These are phyloP conservation scores for Nannochloris sp. DNA, from an alignment of 139 green algal genomes.

Conservation along the genomic window DNA sequence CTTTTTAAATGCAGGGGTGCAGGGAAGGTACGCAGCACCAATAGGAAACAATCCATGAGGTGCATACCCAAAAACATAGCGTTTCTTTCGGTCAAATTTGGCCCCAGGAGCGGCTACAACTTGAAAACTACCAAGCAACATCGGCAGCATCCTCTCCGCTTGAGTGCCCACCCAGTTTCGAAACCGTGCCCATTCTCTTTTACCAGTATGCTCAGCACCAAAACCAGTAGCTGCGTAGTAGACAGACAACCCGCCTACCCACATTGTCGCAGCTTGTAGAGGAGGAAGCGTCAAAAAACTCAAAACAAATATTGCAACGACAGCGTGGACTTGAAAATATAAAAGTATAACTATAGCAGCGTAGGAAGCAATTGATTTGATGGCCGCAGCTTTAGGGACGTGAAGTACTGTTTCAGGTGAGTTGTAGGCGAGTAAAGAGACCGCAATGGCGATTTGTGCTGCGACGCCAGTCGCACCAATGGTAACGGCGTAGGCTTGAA, in stretches of 20 bases:
- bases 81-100: conserved; percentile 16
- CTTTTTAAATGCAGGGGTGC: conserved; percentile 11
- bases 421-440: conserved; percentile 2
- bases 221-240: conserved; percentile 58
- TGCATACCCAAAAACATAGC: conserved; percentile 68
- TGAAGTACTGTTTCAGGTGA: not conserved
- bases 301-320: not conserved
- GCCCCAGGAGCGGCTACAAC: conserved; percentile 28
- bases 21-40: conserved; percentile 62
- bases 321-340: conserved; percentile 5
- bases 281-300: conserved; percentile 32
- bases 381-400: not conserved
- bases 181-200: conserved; percentile 51
- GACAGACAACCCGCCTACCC: conserved; percentile 35
- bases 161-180: conserved; percentile 46
- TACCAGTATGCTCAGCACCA: conserved; percentile 61
- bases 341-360: not conserved
- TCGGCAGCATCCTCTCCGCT: conserved; percentile 42
- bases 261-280: conserved; percentile 22
- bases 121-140: conserved; percentile 56
- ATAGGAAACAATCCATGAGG: conserved; percentile 78
- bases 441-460: conserved; percentile 1
- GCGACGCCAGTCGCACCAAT: conserved; percentile 23
- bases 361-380: not conserved
- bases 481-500: conserved; percentile 50